Conservation (phyloP, 202 grass and related monocot species). For the Sporobolus alterniflorus region DNA sequence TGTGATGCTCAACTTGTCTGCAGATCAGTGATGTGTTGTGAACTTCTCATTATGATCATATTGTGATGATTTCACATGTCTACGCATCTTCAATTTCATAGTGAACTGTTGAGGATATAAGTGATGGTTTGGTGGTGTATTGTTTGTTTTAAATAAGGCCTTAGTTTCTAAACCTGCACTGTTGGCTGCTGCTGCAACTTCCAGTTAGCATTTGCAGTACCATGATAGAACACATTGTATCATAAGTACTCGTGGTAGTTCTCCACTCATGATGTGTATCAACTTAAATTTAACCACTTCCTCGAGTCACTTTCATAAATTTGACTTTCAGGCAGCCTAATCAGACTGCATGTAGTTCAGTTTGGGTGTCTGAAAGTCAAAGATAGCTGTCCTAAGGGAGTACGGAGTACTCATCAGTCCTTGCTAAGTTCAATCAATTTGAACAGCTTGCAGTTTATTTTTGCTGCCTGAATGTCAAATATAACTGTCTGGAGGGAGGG, state of each 20-base stretch:
- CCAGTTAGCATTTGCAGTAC: neutral
- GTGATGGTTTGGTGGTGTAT: neutral
- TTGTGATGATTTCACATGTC: neutral
- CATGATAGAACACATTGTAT: neutral
- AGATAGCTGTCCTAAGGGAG: neutral
- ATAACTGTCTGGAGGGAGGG: slow-evolving; percentile 67
- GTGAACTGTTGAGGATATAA: neutral
- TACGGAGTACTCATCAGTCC: neutral
- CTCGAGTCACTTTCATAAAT: neutral
- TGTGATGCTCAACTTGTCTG: neutral
- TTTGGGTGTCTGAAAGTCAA: neutral
- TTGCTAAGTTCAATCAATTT: neutral
- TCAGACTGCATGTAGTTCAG: neutral
- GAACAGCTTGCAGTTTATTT: no score
- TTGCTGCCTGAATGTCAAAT: no score
- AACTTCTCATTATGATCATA: neutral
- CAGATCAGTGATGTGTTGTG: neutral
- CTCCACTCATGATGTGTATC: neutral
- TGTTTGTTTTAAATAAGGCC: neutral
- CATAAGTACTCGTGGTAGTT: neutral
- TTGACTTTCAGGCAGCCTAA: neutral
- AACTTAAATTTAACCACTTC: neutral
- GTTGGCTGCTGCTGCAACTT: neutral
- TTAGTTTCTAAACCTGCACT: neutral
- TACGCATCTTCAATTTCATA: neutral